A percentile compares a stretch with the other conserved stretches of the same genome.
Evolutionary conservation across 2,329 filamentous ascomycete genomes (phyloP).

Genomic region (Pseudogymnoascus sp.): DNA sequence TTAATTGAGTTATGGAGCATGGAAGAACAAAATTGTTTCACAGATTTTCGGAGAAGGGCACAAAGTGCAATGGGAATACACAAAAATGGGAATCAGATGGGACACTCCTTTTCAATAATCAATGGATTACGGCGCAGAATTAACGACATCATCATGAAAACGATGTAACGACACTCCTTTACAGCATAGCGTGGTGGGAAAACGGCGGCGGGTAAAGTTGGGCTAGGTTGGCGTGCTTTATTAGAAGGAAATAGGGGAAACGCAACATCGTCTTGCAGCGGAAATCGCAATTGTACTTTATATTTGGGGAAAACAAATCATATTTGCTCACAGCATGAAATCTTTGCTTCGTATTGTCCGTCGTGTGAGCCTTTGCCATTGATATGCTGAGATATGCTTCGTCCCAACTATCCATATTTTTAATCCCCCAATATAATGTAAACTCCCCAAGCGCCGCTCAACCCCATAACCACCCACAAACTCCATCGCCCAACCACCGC

Average conservation of each 20-base stretch:
- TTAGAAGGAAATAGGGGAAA: not conserved
- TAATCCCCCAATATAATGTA: not conserved
- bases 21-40: not conserved
- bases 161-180: constrained; percentile 6
- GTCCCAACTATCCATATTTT: not conserved
- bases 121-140: not conserved
- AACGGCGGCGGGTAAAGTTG: not conserved
- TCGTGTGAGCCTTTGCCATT: not conserved
- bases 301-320: not conserved
- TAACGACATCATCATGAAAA: constrained; percentile 5
- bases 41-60: not conserved
- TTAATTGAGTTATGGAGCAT: not conserved
- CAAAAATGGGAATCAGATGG: not conserved
- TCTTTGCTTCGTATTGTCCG: not conserved
- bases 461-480: not conserved
- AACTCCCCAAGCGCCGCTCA: not conserved
- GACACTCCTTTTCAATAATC: not conserved
- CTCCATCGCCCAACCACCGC: not conserved
- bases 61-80: not conserved
- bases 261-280: not conserved
- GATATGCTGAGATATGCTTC: not conserved
- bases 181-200: not conserved
- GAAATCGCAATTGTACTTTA: not conserved
- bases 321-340: not conserved
- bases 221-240: not conserved